Percentiles rank a stretch among this genome's conserved stretches.
phyloP scores from a whole-genome alignment of 805 yeast species.

The Schwanniomyces pseudopolymorphus region DNA sequence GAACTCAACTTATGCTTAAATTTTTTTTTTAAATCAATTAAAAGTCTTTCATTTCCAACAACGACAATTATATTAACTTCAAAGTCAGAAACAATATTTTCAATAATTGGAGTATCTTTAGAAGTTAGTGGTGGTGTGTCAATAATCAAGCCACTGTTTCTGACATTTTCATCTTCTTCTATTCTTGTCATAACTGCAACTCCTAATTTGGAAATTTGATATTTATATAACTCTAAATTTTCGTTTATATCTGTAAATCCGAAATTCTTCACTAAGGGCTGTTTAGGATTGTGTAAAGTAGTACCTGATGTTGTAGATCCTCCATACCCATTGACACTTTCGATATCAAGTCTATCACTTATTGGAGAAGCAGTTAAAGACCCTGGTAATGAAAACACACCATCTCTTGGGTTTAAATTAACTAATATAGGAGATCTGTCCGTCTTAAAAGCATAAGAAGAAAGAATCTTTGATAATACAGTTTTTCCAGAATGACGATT shows the following conservation, averaged over 20 bases:
- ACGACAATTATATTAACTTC: constrained; percentile 62
- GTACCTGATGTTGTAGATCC: constrained; percentile 71
- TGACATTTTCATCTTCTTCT: constrained; percentile 46
- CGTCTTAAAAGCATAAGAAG: constrained; percentile 74
- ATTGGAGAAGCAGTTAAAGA: constrained; percentile 80
- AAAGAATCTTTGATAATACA: constrained; percentile 62
- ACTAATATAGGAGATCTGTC: constrained; percentile 68
- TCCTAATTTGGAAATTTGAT: constrained; percentile 49
- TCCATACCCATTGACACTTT: constrained; percentile 70
- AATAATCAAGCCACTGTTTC: constrained; percentile 59
- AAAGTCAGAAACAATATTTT: constrained; percentile 58
- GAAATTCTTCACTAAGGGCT: constrained; percentile 79
- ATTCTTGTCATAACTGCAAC: constrained; percentile 48
- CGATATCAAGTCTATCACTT: constrained; percentile 77
- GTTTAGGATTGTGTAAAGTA: constrained; percentile 77
- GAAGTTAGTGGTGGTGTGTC: constrained; percentile 70
- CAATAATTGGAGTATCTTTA: constrained; percentile 52
- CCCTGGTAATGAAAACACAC: constrained; percentile 79
- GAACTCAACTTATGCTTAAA: constrained; percentile 33
- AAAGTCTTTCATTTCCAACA: constrained; percentile 72
- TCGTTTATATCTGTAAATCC: constrained; percentile 65
- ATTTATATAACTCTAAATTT: constrained; percentile 57
- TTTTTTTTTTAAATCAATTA: constrained; percentile 60
- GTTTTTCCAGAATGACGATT: constrained; percentile 77
- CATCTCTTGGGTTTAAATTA: constrained; percentile 73